Percentiles rank a stretch among this genome's conserved stretches.
These are phyloP conservation scores for Alternaria brassicae DNA, from an alignment of 2,329 filamentous ascomycete genomes.

Conservation along the genomic window DNA sequence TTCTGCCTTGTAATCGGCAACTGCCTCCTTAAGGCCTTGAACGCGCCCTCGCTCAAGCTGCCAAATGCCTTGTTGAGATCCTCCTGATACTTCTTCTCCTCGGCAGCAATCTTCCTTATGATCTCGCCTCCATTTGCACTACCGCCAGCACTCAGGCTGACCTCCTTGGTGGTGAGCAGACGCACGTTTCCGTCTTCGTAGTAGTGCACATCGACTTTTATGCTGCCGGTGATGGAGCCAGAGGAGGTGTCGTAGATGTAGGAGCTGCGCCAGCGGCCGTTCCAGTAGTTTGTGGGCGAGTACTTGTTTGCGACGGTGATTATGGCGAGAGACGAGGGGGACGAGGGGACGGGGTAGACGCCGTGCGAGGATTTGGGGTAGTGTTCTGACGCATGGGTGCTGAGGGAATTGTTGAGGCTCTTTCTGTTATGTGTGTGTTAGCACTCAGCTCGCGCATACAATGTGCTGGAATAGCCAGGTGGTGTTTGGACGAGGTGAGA, in stretches of 20 bases:
- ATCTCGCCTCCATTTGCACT: conserved; percentile 72
- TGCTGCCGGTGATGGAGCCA: conserved; percentile 73
- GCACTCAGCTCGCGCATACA: neutral
- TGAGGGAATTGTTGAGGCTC: conserved; percentile 80
- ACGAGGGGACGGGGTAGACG: conserved; percentile 75
- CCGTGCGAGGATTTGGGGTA: conserved; percentile 83
- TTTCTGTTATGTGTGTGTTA: conserved; percentile 62
- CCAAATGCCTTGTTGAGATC: conserved; percentile 92
- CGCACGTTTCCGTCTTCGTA: conserved; percentile 99
- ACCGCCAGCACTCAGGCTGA: conserved; percentile 65
- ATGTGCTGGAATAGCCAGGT: neutral
- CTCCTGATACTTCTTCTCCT: conserved; percentile 94
- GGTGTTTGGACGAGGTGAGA: conserved; percentile 7
- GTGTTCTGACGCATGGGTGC: conserved; percentile 82
- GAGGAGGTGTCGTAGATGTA: conserved; percentile 79
- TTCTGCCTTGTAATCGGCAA: conserved; percentile 96
- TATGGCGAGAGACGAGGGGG: conserved; percentile 78
- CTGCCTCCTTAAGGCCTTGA: conserved; percentile 91
- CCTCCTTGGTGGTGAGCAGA: conserved; percentile 83
- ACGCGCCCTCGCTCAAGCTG: conserved; percentile 88
- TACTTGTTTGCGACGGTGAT: conserved; percentile 95
- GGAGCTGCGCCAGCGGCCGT: conserved; percentile 91
- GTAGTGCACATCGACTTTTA: conserved; percentile 97
- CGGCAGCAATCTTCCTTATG: conserved; percentile 75
- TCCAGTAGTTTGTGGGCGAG: conserved; percentile 98